phyloP scores from a whole-genome alignment of 768 basidiomycete species.

The Polyporus arcularius region DNA sequence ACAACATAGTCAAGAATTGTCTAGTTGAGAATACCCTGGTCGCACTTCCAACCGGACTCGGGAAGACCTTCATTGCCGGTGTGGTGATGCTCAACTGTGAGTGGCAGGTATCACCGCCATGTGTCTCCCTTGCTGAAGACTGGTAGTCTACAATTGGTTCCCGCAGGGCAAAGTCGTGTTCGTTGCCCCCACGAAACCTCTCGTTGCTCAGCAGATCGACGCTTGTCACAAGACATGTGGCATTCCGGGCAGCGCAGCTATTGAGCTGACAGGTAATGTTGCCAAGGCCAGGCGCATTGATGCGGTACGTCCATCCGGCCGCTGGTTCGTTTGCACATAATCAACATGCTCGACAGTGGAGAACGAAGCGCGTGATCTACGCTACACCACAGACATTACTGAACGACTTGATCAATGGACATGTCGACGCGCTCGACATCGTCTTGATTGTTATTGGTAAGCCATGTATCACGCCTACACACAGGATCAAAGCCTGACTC shows the following conservation, averaged over 20 bases:
- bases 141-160: slow-evolving; percentile 86
- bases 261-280: slow-evolving; percentile 84
- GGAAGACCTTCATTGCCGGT: slow-evolving; percentile 98
- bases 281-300: slow-evolving; percentile 51
- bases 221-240: slow-evolving; percentile 94
- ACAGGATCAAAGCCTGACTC: neutral
- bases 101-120: slow-evolving; percentile 20
- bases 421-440: slow-evolving; percentile 78
- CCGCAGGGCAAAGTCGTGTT: slow-evolving; percentile 92
- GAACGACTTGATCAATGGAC: slow-evolving; percentile 77
- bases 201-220: slow-evolving; percentile 92
- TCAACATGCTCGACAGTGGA: slow-evolving; percentile 53
- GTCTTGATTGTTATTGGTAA: slow-evolving; percentile 86
- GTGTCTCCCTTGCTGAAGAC: slow-evolving; percentile 4
- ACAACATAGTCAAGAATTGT: slow-evolving; percentile 83
- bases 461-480: slow-evolving; percentile 16
- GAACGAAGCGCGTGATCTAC: slow-evolving; percentile 84
- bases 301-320: slow-evolving; percentile 48
- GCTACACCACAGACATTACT: slow-evolving; percentile 95
- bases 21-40: slow-evolving; percentile 94
- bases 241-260: slow-evolving; percentile 83
- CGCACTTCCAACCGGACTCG: slow-evolving; percentile 92
- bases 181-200: slow-evolving; percentile 93
- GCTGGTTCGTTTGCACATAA: neutral
- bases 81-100: slow-evolving; percentile 94